These are phyloP conservation scores for Ogataea nakhonphanomensis DNA, from an alignment of 805 yeast genomes.

Conservation along the genomic window DNA sequence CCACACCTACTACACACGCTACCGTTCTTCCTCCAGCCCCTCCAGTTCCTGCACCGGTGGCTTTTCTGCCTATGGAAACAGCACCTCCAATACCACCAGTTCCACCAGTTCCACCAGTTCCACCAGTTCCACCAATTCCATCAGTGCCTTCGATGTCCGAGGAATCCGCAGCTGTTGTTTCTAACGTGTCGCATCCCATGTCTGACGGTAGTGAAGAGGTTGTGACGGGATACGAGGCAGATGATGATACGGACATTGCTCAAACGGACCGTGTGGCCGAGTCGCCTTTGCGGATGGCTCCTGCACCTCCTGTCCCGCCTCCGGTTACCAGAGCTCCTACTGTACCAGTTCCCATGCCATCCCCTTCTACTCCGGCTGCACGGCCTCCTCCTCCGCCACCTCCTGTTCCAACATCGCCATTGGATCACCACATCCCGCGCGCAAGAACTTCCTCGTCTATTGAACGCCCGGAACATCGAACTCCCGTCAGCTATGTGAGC, in stretches of 20 bases:
- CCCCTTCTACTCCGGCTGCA: slow-evolving; percentile 20
- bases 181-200: slow-evolving; percentile 9
- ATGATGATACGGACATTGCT: slow-evolving; percentile 44
- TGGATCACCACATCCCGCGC: slow-evolving; percentile 24
- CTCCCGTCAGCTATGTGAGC: slow-evolving; percentile 17
- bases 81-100: slow-evolving; percentile 13
- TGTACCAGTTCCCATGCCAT: slow-evolving; percentile 7
- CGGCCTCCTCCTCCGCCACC: slow-evolving; percentile 13
- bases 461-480: slow-evolving; percentile 24
- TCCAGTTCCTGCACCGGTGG: slow-evolving; percentile 5
- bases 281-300: slow-evolving; percentile 7
- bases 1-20: slow-evolving; percentile 5
- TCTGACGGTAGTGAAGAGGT: slow-evolving; percentile 19
- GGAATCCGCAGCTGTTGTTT: slow-evolving; percentile 4
- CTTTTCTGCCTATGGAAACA: slow-evolving; percentile 10
- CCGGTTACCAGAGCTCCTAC: slow-evolving; percentile 20
- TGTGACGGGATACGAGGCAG: slow-evolving; percentile 68
- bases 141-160: slow-evolving; percentile 11
- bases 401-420: slow-evolving; percentile 11
- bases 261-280: slow-evolving; percentile 10
- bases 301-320: slow-evolving; percentile 17
- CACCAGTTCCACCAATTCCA: slow-evolving; percentile 1
- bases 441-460: slow-evolving; percentile 19
- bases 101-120: slow-evolving; percentile 6
- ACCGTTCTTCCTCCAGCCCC: slow-evolving; percentile 1